These are phyloP conservation scores for Uronychia binucleata DNA, from an alignment of 73 alveolate genomes.

Conservation along the genomic window DNA sequence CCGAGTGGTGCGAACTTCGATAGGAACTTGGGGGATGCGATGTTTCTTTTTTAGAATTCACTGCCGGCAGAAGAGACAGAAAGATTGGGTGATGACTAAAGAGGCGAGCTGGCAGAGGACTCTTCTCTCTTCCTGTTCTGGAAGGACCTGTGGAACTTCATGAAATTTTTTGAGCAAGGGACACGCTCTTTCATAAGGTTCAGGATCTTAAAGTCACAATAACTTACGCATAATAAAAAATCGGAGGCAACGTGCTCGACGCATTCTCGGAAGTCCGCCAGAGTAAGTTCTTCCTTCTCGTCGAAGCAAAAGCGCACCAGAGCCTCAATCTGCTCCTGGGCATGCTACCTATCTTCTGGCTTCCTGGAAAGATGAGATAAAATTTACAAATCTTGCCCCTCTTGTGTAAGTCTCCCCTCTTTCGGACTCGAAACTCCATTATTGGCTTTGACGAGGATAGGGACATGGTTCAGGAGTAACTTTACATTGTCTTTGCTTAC, in stretches of 20 bases:
- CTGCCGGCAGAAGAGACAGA: background rate
- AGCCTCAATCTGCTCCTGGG: conserved; percentile 15
- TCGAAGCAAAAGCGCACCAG: conserved; percentile 40
- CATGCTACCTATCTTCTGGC: conserved; percentile 5
- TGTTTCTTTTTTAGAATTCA: background rate
- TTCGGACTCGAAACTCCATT: conserved; percentile 5
- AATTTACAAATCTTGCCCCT: conserved; percentile 41
- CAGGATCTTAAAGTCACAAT: conserved; percentile 13
- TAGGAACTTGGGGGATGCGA: background rate
- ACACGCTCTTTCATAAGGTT: conserved; percentile 35
- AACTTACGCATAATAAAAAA: conserved; percentile 9
- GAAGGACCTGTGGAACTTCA: conserved; percentile 22
- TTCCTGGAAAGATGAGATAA: conserved; percentile 23
- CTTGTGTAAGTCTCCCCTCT: conserved; percentile 51
- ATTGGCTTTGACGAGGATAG: conserved; percentile 13
- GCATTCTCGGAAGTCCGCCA: conserved; percentile 21
- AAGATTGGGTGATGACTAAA: background rate
- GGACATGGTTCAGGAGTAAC: conserved; percentile 30
- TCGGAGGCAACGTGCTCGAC: conserved; percentile 46
- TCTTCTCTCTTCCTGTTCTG: background rate
- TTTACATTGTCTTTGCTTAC: conserved; percentile 36
- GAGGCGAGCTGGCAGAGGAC: background rate
- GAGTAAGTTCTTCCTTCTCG: conserved; percentile 9
- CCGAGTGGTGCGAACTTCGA: background rate
- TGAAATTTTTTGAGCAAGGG: conserved; percentile 56